phyloP scores from a whole-genome alignment of 441 rosid genomes.

The Brassica balearica region DNA sequence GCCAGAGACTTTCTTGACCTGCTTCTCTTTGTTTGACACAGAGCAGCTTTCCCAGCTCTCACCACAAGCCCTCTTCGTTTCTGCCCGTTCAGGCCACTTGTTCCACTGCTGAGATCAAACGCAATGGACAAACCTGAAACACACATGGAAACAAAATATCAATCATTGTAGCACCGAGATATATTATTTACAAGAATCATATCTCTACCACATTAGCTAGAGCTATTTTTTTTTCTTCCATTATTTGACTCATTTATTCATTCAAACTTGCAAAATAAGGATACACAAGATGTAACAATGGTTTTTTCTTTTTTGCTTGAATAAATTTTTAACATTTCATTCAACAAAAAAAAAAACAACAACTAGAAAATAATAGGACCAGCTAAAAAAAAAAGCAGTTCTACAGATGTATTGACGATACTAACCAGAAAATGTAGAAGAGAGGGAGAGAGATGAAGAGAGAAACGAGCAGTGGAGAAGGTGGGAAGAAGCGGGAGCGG shows the following conservation, averaged over 20 bases:
- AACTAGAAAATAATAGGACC: no score
- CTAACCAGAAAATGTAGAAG: background rate
- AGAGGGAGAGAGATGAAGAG: background rate
- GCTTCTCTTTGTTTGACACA: constrained; percentile 89
- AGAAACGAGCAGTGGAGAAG: background rate
- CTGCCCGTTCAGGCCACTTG: constrained; percentile 41
- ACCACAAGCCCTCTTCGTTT: constrained; percentile 74
- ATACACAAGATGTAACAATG: no score
- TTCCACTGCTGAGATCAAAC: constrained; percentile 55
- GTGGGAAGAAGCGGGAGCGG: background rate
- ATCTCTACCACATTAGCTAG: no score
- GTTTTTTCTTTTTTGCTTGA: no score
- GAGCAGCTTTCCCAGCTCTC: constrained; percentile 88
- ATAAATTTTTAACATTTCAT: no score
- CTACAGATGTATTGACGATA: no score
- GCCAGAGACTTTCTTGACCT: constrained; percentile 95
- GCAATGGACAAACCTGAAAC: constrained; percentile 72
- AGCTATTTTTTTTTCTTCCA: no score
- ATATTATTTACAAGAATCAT: background rate
- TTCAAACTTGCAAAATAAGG: no score
- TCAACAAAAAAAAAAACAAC: no score
- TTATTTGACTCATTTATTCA: no score
- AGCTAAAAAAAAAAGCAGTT: no score
- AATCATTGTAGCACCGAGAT: constrained; percentile 4
- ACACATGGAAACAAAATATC: background rate